Evolutionary conservation across 345 rosid genomes (phyloP).

Genomic region (Physaria fendleri): DNA sequence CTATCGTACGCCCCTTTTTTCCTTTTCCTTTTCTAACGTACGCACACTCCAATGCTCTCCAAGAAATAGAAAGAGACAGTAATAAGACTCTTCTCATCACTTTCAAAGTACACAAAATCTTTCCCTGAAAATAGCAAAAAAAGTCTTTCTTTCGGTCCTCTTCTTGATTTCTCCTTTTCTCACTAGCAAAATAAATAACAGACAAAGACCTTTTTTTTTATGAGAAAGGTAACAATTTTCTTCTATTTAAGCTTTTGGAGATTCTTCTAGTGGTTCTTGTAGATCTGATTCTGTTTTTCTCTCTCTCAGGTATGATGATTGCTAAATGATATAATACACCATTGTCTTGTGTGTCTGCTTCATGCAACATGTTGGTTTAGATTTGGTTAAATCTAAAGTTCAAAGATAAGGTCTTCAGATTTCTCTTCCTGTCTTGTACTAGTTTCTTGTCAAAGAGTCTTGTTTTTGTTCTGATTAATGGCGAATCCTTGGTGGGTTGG

Average conservation of each 20-base stretch:
- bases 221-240: neutral
- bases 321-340: constrained; percentile 25
- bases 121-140: neutral
- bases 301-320: constrained; percentile 21
- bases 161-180: neutral
- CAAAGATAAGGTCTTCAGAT: constrained; percentile 31
- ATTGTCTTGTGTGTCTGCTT: constrained; percentile 31
- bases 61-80: constrained; percentile 8
- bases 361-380: constrained; percentile 34
- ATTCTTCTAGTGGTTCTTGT: constrained; percentile 13
- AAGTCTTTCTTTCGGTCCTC: neutral
- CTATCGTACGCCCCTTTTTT: constrained; percentile 25
- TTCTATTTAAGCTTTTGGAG: no score
- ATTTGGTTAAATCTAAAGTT: constrained; percentile 26
- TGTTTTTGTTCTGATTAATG: constrained; percentile 34
- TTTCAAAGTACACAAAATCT: constrained; percentile 19
- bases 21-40: constrained; percentile 13
- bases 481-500: constrained; percentile 91
- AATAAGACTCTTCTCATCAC: neutral
- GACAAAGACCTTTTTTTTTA: constrained; percentile 3
- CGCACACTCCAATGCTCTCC: constrained; percentile 10
- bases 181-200: neutral
- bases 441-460: constrained; percentile 26
- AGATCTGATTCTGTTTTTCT: constrained; percentile 21
- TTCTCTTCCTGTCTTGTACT: constrained; percentile 20